Percentiles rank a stretch among this genome's conserved stretches.
These are phyloP conservation scores for Phytopythium helicoides DNA, from an alignment of 352 stramenopile genomes.

Conservation along the genomic window DNA sequence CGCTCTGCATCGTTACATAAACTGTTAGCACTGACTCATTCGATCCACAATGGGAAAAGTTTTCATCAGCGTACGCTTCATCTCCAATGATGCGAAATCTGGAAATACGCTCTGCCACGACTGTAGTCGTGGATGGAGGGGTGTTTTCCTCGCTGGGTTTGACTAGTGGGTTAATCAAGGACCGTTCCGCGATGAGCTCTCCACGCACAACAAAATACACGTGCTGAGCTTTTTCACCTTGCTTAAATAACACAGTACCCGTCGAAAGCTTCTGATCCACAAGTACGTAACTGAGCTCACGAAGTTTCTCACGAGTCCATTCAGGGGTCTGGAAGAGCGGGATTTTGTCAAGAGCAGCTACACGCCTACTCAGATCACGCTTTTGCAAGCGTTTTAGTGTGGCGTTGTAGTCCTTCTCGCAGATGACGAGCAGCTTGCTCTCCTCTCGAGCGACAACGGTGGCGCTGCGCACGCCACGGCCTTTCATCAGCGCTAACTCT, in stretches of 20 bases:
- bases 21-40: neutral
- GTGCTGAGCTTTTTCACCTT: slow-evolving; percentile 60
- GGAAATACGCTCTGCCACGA: slow-evolving; percentile 58
- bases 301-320: slow-evolving; percentile 67
- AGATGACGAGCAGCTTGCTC: slow-evolving; percentile 68
- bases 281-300: slow-evolving; percentile 74
- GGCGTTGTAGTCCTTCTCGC: slow-evolving; percentile 71
- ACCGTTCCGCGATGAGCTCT: slow-evolving; percentile 54
- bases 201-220: slow-evolving; percentile 75
- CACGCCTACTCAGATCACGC: slow-evolving; percentile 55
- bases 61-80: slow-evolving; percentile 76
- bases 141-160: slow-evolving; percentile 16
- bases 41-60: too few relatives aligned
- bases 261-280: slow-evolving; percentile 55
- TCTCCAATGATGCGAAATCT: slow-evolving; percentile 63
- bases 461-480: slow-evolving; percentile 60
- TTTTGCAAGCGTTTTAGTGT: slow-evolving; percentile 71
- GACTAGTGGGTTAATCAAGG: slow-evolving; percentile 38
- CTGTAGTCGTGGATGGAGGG: slow-evolving; percentile 5
- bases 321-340: slow-evolving; percentile 71
- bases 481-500: slow-evolving; percentile 76
- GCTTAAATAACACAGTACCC: slow-evolving; percentile 41
- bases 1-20: slow-evolving; percentile 31
- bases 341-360: slow-evolving; percentile 61
- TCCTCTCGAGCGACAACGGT: slow-evolving; percentile 63